phyloP scores from a whole-genome alignment of 805 yeast species.

The Yamadazyma nakazawae region DNA sequence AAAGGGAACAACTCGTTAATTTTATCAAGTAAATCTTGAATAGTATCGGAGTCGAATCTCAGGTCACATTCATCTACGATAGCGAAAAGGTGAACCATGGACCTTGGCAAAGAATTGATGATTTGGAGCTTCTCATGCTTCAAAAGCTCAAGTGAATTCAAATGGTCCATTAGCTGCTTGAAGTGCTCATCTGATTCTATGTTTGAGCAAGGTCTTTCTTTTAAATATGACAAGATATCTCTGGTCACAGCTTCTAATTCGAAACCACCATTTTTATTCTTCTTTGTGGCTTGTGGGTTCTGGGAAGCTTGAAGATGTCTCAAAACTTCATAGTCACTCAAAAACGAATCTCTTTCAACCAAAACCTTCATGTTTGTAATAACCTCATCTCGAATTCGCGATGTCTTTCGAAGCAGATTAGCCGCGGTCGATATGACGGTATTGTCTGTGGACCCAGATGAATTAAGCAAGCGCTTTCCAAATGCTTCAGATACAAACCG shows the following conservation, averaged over 20 bases:
- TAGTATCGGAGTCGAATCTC: conserved; percentile 67
- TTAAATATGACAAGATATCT: conserved; percentile 44
- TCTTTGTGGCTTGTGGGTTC: conserved; percentile 29
- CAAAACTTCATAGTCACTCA: conserved; percentile 65
- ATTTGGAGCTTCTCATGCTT: conserved; percentile 84
- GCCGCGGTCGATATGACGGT: conserved; percentile 23
- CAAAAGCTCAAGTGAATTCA: conserved; percentile 57
- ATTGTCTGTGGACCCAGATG: conserved; percentile 26
- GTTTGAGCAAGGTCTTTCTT: conserved; percentile 22
- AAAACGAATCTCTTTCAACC: conserved; percentile 50
- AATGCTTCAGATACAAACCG: conserved; percentile 20
- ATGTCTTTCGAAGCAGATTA: not conserved
- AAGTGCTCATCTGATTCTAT: conserved; percentile 23
- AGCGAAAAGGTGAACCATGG: conserved; percentile 74
- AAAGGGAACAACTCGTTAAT: conserved; percentile 54
- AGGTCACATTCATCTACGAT: conserved; percentile 91
- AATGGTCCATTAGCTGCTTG: conserved; percentile 39
- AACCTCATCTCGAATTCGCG: conserved; percentile 4
- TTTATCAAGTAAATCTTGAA: conserved; percentile 55
- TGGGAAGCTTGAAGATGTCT: conserved; percentile 48
- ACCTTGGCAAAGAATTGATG: conserved; percentile 74
- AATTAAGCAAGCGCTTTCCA: conserved; percentile 19
- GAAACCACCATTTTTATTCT: conserved; percentile 38
- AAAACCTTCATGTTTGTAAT: conserved; percentile 40
- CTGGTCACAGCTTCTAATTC: conserved; percentile 49